Evolutionary conservation across 768 basidiomycete genomes (phyloP), one percentile per base, ranked within the genome.

Genomic region (Lactarius hengduanensis): DNA sequence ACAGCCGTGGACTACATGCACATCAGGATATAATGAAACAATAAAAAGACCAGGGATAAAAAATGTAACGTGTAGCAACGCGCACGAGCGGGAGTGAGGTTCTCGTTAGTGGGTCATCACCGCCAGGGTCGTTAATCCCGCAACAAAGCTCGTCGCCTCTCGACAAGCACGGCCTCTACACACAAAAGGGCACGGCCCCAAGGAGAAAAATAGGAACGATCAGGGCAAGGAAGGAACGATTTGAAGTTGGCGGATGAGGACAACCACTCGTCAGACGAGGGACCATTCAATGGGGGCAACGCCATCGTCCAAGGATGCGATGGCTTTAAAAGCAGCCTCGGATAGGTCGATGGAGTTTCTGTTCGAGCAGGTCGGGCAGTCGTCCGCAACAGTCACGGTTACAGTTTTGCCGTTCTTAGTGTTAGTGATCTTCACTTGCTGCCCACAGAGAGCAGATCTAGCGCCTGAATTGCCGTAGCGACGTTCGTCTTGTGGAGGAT

Each of bases 341-440:
- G 90, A 91, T 53, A 92, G 79, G 72, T 92, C 90, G 73, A 97
- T 86, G 18, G 88, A 90, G 75, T 89, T 82, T 34, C 41, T 40
- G 71, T 83, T 85, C 0, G 1, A 0, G 57, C 70, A 71, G 22
- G 86, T 86, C n/a, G 91, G 91, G 80, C 92, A 96, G 43, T 82
- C 87, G 71, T 94, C 93, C 15, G 84, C 91, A 69, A 97, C 80
- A 30, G 80, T 82, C 55, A 87, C 92, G 4, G 76, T 80, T 65
- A 90, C 82, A n/a, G 76, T 73, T 76, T 86, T 84, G 58, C 82
- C 80, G 77, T 84, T 86, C 30, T 77, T 70, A 57, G 78, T 78
- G 79, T 91, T 90, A 65, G 79, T 86, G 73, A 97, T 84, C 69
- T 73, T 70, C 71, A 96, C 83, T 57, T 77, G 72, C 72, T 80